Evolutionary conservation across 495 filamentous ascomycete genomes (phyloP), one percentile per base, ranked within the genome.

Genomic region (Hypoxylon rickii): DNA sequence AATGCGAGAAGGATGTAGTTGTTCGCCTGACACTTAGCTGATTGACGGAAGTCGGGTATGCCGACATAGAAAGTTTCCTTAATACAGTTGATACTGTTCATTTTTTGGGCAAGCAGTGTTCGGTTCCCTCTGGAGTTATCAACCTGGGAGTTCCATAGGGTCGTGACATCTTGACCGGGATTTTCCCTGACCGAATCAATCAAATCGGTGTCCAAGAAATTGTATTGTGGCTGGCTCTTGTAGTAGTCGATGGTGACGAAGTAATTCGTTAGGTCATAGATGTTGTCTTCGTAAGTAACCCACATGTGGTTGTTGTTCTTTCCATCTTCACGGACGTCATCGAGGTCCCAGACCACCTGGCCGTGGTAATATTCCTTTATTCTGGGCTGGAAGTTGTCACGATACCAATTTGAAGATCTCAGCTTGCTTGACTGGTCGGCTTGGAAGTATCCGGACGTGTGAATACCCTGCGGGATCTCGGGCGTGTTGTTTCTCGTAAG

Each of bases 251-350:
- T 72, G 6, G 92, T 96, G 47, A 89, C 74, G 70, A 90, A 90
- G 72, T 98, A 98, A 66, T 97, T 83, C 1, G 89, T 96, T 34
- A 98, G 71, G 66, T 98, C 95, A 64, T 92, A 97, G 17, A 97
- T 76, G 19, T 77, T 84, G 33, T 81, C 75, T 41, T 89, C 74
- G 42, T 93, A 78, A 51, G 90, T 87, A 53, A 89, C 86, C 90
- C 95, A 97, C 54, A 81, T 78, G 31, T 89, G 89, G 49, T 83
- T 78, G 22, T 84, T 67, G 40, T 85, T 77, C 31, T 83, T 64
- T n/a, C 91, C 92, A 17, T 83, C 71, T 15, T 70, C 76, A n/a
- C 80, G 74, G 63, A 94, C 81, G 19, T 66, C 69, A 13, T 72
- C 66, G 15, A 51, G 52, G 33, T 81, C 70, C 76, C 77, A 83